phyloP scores from a whole-genome alignment of 1,139 yeast species.

The Hyphopichia khmerensis region DNA sequence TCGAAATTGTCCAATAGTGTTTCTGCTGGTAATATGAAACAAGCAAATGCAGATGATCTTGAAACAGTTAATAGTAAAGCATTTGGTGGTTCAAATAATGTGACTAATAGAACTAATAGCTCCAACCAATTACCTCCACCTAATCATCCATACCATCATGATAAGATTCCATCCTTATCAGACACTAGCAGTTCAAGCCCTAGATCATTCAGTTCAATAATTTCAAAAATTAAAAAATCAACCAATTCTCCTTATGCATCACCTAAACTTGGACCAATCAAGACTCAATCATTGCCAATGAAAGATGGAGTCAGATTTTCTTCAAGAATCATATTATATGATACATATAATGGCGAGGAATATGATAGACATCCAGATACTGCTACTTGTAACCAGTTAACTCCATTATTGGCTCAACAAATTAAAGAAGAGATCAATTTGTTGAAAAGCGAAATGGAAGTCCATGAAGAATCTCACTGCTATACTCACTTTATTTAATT shows the following conservation, averaged over 20 bases:
- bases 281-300: conserved; percentile 2
- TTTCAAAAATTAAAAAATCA: conserved; percentile 25
- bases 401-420: conserved; percentile 84
- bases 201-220: conserved; percentile 30
- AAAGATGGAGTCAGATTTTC: conserved; percentile 65
- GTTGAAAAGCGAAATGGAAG: conserved; percentile 74
- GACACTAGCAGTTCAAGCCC: conserved; percentile 28
- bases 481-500: conserved; percentile 77
- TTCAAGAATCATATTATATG: conserved; percentile 79
- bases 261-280: conserved; percentile 3
- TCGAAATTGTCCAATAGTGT: conserved; percentile 1
- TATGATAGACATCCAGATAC: conserved; percentile 93
- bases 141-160: conserved; percentile 16
- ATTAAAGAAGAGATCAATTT: conserved; percentile 84
- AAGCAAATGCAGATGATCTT: conserved; percentile 6
- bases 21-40: background rate
- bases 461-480: conserved; percentile 74
- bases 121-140: conserved; percentile 10
- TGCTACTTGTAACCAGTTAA: conserved; percentile 90
- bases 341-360: conserved; percentile 80
- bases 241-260: conserved; percentile 10
- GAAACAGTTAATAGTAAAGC: conserved; percentile 1
- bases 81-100: background rate
- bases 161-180: conserved; percentile 25
- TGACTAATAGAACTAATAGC: background rate